Base-by-base conservation (phyloP, 805 yeast genomes). In the Hanseniaspora pseudoguilliermondii region DNA sequence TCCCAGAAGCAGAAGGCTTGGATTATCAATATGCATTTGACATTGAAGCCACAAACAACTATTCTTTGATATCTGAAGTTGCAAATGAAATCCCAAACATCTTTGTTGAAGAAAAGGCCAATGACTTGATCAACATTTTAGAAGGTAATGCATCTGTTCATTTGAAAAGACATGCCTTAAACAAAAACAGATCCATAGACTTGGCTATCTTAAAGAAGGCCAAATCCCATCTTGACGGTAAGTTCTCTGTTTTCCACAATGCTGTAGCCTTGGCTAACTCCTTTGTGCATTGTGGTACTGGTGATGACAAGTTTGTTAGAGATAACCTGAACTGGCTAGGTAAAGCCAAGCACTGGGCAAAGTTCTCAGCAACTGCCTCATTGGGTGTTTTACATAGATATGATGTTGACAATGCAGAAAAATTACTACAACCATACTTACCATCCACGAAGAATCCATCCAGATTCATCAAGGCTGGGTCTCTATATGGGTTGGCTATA, bases 311-410 rank as follows among this genome's bases (percentile, higher is more conserved):
- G 0, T 93, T 93, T 65, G 85, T 91, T 71, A 79, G 96, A 67
- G 79, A 84, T 46, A 93, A 93, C 66, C 75, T 89, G 64, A 96
- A 91, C 64, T 93, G 97, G 97, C 75, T 93, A 61, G 95, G 95
- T 46, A 87, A 89, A 71, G 97, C 98, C n/a, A 83, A 91, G 48
- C 89, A 91, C 70, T 93, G 98, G 98, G 89, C 97, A 6, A 93
- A 91, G 67, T 93, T 93, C 69, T 82, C 96, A 0, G 97, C 97
- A 2, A 91, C 97, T 15, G 97, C 97, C 9, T 97, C 97, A 15
- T 74, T 93, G 59, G 98, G 98, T 66, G 97, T 91, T 34, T 90
- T 93, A 62, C 97, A 93, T 68, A 86, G 84, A 65, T 97, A 98
- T 54, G 91, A 91, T 69, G 75, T 93, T 57, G 79, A 95, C 0